Percentiles rank a stretch among this genome's conserved stretches.
These are phyloP conservation scores for Solanum lignicaule DNA, from an alignment of 257 asterid species.

Conservation along the genomic window DNA sequence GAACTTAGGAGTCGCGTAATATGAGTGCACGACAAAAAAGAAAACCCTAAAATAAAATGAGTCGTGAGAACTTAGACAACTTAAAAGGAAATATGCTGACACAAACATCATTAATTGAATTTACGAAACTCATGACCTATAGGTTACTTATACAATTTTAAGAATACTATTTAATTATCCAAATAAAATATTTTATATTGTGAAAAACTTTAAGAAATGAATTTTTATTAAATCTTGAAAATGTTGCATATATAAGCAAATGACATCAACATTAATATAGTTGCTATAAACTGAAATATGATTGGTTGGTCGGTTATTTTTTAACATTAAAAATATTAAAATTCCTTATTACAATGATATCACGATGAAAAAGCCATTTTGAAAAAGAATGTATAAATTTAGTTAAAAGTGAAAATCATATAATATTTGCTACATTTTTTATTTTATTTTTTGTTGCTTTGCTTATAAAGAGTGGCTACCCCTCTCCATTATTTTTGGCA, in stretches of 20 bases:
- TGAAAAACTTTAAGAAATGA: neutral
- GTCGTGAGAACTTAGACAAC: rapidly evolving
- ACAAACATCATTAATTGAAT: neutral
- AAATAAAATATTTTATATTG: neutral
- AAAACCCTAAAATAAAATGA: too few species aligned
- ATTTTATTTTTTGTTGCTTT: neutral
- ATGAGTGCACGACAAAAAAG: neutral
- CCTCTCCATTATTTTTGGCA: neutral
- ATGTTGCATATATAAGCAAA: neutral
- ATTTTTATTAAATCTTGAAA: neutral
- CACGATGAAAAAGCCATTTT: neutral
- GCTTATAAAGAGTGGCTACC: neutral
- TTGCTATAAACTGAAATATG: neutral
- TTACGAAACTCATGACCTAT: neutral
- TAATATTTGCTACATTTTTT: neutral
- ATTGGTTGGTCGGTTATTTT: neutral
- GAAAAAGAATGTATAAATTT: neutral
- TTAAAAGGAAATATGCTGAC: neutral
- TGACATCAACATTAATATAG: neutral
- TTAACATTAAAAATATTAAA: neutral
- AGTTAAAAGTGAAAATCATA: neutral
- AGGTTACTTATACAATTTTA: neutral
- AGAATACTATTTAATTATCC: neutral
- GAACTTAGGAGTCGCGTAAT: neutral
- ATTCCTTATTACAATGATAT: neutral